phyloP scores from a whole-genome alignment of 768 basidiomycete species.

The Leucogyrophana mollusca region DNA sequence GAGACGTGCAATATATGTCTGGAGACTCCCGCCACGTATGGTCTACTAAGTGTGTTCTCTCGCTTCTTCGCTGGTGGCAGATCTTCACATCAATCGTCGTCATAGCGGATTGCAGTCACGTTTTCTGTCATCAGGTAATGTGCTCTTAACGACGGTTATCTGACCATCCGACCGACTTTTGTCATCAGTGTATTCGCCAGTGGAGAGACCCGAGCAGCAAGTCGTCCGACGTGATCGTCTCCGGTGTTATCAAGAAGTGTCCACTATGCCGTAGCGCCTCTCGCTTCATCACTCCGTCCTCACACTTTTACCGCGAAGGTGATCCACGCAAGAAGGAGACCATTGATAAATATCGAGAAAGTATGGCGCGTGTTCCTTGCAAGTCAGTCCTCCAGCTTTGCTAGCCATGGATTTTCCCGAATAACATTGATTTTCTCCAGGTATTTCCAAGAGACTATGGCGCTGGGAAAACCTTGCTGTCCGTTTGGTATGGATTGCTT shows the following conservation, averaged over 20 bases:
- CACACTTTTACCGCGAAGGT: conserved; percentile 58
- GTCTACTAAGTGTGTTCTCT: conserved; percentile 54
- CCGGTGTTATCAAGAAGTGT: conserved; percentile 70
- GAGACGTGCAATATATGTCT: conserved; percentile 71
- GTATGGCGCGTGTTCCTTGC: conserved; percentile 72
- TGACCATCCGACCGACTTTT: conserved; percentile 5
- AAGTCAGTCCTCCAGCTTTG: conserved; percentile 38
- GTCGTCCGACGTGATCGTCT: conserved; percentile 46
- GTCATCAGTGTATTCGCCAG: conserved; percentile 66
- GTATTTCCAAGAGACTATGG: conserved; percentile 57
- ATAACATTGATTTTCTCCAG: conserved; percentile 34
- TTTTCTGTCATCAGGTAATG: conserved; percentile 72
- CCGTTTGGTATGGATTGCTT: conserved; percentile 84
- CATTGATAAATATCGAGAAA: conserved; percentile 63
- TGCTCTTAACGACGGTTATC: not conserved
- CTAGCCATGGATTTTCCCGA: not conserved
- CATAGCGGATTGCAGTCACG: conserved; percentile 69
- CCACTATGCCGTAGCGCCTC: conserved; percentile 73
- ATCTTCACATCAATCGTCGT: conserved; percentile 8
- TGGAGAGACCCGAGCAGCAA: conserved; percentile 70
- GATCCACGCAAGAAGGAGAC: conserved; percentile 50
- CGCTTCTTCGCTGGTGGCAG: not conserved
- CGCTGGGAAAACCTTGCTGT: conserved; percentile 51
- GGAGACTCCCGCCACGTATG: conserved; percentile 68
- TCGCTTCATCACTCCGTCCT: conserved; percentile 71